Base-by-base conservation (phyloP, 73 alveolate species). In the Breviolum minutum region DNA sequence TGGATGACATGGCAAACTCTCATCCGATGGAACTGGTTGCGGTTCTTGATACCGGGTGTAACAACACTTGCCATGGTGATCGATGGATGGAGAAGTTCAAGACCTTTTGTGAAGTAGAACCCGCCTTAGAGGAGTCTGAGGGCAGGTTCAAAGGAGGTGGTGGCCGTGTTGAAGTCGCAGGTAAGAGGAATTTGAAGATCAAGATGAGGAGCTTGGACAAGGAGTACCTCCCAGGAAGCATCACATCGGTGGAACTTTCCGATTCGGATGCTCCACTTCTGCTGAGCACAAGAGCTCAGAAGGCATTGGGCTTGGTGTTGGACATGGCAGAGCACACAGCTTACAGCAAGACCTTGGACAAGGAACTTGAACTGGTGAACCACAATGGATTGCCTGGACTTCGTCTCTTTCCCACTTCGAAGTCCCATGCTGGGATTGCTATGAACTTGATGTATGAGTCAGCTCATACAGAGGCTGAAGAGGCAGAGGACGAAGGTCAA, bases 1-100 rank as follows among this genome's bases (percentile, higher is more conserved):
- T 13, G 17, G 26, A 40, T 40, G 54, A 40, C 3, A 0, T 40
- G 5, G 54, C 54, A 40, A 40, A 40, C 54, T 40, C 3, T 3
- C 0, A 40, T 40, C 54, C 54, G 0, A 40, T 3, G 54, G 54
- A 40, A 3, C 54, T 40, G 0, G 12, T 69, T 13, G 85, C 87
- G 6, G 73, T 89, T 22, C 0, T 89, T 5, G 96, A 89, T 62
- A 89, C 96, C 4, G 96, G 96, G 0, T 89, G 96, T 74, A 89
- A 89, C 87, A 74, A 89, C 40, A 89, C 96, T 7, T 89, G 96
- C 19, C 96, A 89, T 69, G 96, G 96, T 0, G 60, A 68, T 0
- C 19, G 5, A 1, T 89, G 96, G 96, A 69, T 89, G 85, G 11
- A 32, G 69, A 10, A 10, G 32, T 89, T 69, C 96, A 6, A 40